Evolutionary conservation across 345 rosid genomes (phyloP).

Genomic region (Durio zibethinus): DNA sequence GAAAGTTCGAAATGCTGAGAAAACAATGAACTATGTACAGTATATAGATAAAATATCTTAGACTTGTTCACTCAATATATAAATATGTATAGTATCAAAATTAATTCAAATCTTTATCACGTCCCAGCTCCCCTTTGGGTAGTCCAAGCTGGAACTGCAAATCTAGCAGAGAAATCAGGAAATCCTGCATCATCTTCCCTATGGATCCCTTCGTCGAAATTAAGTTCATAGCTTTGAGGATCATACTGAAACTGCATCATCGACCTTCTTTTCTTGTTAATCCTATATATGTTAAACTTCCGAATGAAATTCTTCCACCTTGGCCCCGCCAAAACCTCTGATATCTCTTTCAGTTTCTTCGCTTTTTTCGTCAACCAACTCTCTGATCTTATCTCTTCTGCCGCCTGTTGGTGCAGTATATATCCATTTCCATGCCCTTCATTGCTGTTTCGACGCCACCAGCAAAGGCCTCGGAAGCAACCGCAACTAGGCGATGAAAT

Average conservation of each 20-base stretch:
- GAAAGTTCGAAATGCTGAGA: no score
- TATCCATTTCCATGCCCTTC: constrained; percentile 16
- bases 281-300: constrained; percentile 31
- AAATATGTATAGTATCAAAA: not conserved
- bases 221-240: constrained; percentile 61
- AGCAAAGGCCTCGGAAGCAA: constrained; percentile 30
- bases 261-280: constrained; percentile 32
- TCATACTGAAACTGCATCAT: constrained; percentile 46
- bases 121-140: constrained; percentile 9
- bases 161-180: constrained; percentile 39
- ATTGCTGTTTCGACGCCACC: constrained; percentile 23
- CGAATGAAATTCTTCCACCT: constrained; percentile 64
- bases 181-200: constrained; percentile 12
- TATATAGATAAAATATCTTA: not conserved
- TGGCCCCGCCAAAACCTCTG: constrained; percentile 54
- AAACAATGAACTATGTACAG: not conserved
- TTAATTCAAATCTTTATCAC: not conserved
- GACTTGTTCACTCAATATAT: not conserved
- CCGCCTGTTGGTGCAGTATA: constrained; percentile 16
- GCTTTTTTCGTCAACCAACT: constrained; percentile 33
- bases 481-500: constrained; percentile 29
- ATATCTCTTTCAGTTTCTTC: constrained; percentile 39
- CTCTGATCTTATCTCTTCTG: constrained; percentile 15
- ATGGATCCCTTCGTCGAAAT: constrained; percentile 57
- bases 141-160: constrained; percentile 30